phyloP scores from a whole-genome alignment of 1,139 yeast species.

The Hansenula lynferdii region DNA sequence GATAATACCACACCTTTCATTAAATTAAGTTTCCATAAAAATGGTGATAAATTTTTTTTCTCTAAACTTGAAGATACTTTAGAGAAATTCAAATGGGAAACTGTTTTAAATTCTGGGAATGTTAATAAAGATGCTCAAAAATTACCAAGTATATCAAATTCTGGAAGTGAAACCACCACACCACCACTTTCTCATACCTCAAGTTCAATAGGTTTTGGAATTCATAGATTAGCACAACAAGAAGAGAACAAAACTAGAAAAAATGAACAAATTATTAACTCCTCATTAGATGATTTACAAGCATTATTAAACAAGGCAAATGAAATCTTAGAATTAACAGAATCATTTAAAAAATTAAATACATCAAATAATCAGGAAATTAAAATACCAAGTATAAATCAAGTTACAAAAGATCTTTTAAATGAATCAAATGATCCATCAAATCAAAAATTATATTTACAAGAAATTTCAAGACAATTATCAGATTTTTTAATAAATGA shows the following conservation, averaged over 20 bases:
- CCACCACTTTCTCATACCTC: background rate
- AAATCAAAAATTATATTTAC: slow-evolving; percentile 24
- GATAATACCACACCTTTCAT: slow-evolving; percentile 30
- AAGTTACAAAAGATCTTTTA: slow-evolving; percentile 31
- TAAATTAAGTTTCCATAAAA: slow-evolving; percentile 59
- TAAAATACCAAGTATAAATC: slow-evolving; percentile 19
- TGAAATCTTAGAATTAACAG: slow-evolving; percentile 61
- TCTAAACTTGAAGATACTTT: slow-evolving; percentile 37
- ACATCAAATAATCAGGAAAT: slow-evolving; percentile 5
- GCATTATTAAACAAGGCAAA: slow-evolving; percentile 74
- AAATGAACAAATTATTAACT: slow-evolving; percentile 58
- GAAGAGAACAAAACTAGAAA: slow-evolving; percentile 53
- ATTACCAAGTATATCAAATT: slow-evolving; percentile 8
- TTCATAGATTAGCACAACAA: slow-evolving; percentile 63
- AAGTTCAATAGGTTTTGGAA: slow-evolving; percentile 45
- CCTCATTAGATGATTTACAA: slow-evolving; percentile 73
- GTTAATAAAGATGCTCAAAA: slow-evolving; percentile 13
- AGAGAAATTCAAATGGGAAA: slow-evolving; percentile 44
- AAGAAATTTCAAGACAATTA: slow-evolving; percentile 46
- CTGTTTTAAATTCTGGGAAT: slow-evolving; percentile 14
- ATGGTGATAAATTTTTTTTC: slow-evolving; percentile 49
- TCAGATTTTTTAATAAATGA: slow-evolving; percentile 47
- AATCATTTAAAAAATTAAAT: slow-evolving; percentile 32
- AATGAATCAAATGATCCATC: slow-evolving; percentile 29
- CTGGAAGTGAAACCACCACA: background rate